Conservation (phyloP, 1,139 yeast genomes). For the Suhomyces choctaworum region DNA sequence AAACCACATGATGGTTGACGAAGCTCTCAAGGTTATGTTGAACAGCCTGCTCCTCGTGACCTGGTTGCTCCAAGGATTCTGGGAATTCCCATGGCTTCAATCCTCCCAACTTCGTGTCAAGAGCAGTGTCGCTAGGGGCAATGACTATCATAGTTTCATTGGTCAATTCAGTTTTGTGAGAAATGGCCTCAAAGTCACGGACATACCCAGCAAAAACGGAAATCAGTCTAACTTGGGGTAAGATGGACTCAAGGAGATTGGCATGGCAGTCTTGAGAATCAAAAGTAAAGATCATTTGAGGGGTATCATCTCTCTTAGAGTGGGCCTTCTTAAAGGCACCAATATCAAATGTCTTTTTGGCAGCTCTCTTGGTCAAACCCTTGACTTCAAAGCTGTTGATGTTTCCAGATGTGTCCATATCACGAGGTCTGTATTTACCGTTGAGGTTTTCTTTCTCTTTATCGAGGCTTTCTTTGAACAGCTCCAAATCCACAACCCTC, state of each 20-base stretch:
- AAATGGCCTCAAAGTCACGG: conserved; percentile 50
- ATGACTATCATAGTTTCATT: conserved; percentile 47
- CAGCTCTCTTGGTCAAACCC: background rate
- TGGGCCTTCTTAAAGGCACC: conserved; percentile 4
- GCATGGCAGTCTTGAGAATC: conserved; percentile 12
- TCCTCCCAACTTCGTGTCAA: conserved; percentile 33
- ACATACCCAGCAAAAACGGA: conserved; percentile 57
- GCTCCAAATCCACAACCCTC: conserved; percentile 17
- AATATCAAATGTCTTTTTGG: conserved; percentile 3
- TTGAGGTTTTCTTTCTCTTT: background rate
- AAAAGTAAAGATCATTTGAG: conserved; percentile 16
- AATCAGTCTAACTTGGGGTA: conserved; percentile 46
- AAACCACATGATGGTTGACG: conserved; percentile 53
- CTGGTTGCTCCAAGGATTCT: conserved; percentile 31
- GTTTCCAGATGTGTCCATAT: background rate
- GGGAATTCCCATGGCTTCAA: conserved; percentile 77
- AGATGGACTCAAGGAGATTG: conserved; percentile 33
- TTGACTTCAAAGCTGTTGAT: background rate
- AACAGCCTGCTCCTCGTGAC: conserved; percentile 37
- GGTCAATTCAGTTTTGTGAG: conserved; percentile 40
- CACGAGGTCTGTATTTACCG: background rate
- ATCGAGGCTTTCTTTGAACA: conserved; percentile 3
- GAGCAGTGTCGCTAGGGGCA: conserved; percentile 62
- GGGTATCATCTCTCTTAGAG: background rate
- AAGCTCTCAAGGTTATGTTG: conserved; percentile 50